Evolutionary conservation across 176 grass and related monocot genomes (phyloP).

Genomic region (Rhynchospora tenuis): DNA sequence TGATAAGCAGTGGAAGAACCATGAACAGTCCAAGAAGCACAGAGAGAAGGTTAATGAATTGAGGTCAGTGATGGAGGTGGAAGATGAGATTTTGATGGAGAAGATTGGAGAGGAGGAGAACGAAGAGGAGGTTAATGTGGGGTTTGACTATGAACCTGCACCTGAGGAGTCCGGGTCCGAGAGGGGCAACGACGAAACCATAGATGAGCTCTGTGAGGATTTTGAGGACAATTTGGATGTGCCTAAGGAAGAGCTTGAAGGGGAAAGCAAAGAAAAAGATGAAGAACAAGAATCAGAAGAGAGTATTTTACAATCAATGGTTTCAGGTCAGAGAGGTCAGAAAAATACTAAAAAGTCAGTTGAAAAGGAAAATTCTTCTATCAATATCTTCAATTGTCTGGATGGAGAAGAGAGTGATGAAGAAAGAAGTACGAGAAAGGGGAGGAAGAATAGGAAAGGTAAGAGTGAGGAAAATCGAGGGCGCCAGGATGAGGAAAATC

Average conservation of each 20-base stretch:
- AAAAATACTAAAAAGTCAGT: slow-evolving; percentile 38
- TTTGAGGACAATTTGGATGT: slow-evolving; percentile 40
- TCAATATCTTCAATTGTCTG: slow-evolving; percentile 33
- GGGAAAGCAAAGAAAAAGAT: slow-evolving; percentile 19
- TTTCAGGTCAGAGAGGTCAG: slow-evolving; percentile 45
- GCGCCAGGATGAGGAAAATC: slow-evolving; percentile 11
- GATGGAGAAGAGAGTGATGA: slow-evolving; percentile 35
- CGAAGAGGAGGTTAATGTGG: slow-evolving; percentile 41
- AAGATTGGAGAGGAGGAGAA: slow-evolving; percentile 30
- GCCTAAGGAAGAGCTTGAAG: slow-evolving; percentile 29
- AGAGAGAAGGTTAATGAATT: slow-evolving; percentile 75
- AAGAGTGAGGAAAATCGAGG: slow-evolving; percentile 21
- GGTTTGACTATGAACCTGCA: slow-evolving; percentile 69
- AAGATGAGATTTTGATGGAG: slow-evolving; percentile 57
- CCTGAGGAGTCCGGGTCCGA: slow-evolving; percentile 41
- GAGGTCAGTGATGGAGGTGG: slow-evolving; percentile 57
- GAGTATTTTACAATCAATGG: slow-evolving; percentile 58
- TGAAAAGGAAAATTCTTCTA: slow-evolving; percentile 33
- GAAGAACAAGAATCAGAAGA: slow-evolving; percentile 62
- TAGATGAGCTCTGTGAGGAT: slow-evolving; percentile 57
- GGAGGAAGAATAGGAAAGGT: slow-evolving; percentile 59
- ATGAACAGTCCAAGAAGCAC: slow-evolving; percentile 96
- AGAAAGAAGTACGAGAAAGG: slow-evolving; percentile 32
- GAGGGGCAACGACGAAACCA: slow-evolving; percentile 44
- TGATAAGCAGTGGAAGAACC: slow-evolving; percentile 97